Evolutionary conservation across 2,329 filamentous ascomycete genomes (phyloP), one percentile per base, ranked within the genome.

Genomic region (Aureobasidium sp.): DNA sequence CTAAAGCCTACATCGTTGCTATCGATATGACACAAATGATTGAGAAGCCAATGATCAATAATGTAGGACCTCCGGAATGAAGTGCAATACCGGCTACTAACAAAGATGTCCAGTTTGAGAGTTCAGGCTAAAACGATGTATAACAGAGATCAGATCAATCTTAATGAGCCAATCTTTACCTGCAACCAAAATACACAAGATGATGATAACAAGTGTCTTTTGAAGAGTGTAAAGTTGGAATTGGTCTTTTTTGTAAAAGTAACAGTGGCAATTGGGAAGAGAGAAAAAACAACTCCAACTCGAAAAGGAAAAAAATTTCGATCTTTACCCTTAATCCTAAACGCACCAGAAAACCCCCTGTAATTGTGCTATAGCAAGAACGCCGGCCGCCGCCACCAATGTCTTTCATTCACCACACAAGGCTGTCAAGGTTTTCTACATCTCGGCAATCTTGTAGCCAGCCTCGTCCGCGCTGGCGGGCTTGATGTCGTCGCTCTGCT

Each of bases 1-100:
- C 73, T 22, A 74, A 67, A 14, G 72, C 72, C 59, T 75, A 72
- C 64, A 73, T 70, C 52, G 72, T 74, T 41, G 51, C 67, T 57
- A 70, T 72, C 73, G 69, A 72, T 72, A 68, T 75, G 65, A 67
- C 34, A 51, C 70, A 69, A 53, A 70, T 67, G 62, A 72, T 69
- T 45, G 69, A 68, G 66, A 71, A 72, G n/a, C 70, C 69, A 29
- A 72, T 65, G 31, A 72, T 58, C 41, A 48, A 39, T 9, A n/a
- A 37, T 5, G 55, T 72, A 39, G 79, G 79, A 25, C 79, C 80
- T 68, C 76, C 77, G 1, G 71, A 77, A 15, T 75, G 72, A 34
- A 82, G 72, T 5, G 78, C 76, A 45, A 71, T 68, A 37, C 80
- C 79, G 51, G 75, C 22, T 25, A 25, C 22, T 25, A 25, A 25